phyloP scores from a whole-genome alignment of 2,329 filamentous ascomycete species.

The Thelonectria rubi region DNA sequence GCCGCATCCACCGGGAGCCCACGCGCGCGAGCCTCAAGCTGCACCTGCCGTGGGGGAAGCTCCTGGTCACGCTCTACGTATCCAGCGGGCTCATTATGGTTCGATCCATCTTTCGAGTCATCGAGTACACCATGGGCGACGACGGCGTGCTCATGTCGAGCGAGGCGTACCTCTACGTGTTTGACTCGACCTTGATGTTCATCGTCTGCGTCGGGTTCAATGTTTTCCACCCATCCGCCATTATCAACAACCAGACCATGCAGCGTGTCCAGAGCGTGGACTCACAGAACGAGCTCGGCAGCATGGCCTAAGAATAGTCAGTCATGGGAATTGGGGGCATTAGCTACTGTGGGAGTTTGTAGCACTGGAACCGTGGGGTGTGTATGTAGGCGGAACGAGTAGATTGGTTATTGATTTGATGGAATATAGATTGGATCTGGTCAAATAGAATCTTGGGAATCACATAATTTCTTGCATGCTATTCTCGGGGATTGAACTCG shows the following conservation, averaged over 20 bases:
- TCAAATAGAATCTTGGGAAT: too few species aligned
- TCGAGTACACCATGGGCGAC: slow-evolving; percentile 49
- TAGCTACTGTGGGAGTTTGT: too few species aligned
- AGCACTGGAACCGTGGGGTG: neutral
- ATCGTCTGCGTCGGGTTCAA: slow-evolving; percentile 27
- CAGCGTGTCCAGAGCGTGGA: neutral
- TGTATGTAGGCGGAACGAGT: neutral
- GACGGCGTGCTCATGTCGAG: slow-evolving; percentile 41
- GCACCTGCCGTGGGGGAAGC: slow-evolving; percentile 41
- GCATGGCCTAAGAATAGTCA: neutral
- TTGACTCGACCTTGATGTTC: slow-evolving; percentile 47
- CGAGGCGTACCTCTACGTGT: slow-evolving; percentile 45
- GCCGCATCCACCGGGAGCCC: slow-evolving; percentile 17
- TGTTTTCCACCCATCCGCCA: slow-evolving; percentile 5
- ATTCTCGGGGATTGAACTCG: too few species aligned
- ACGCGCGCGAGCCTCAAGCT: neutral
- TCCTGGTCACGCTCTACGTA: slow-evolving; percentile 28
- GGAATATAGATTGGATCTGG: too few species aligned
- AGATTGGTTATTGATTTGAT: too few species aligned
- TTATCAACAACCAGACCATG: neutral
- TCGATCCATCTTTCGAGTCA: slow-evolving; percentile 49
- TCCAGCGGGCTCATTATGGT: slow-evolving; percentile 47
- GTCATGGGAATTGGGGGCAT: neutral
- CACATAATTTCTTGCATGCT: too few species aligned
- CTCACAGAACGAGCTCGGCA: neutral